phyloP scores from a whole-genome alignment of 208 protist species.

The Crithidia expoeki region DNA sequence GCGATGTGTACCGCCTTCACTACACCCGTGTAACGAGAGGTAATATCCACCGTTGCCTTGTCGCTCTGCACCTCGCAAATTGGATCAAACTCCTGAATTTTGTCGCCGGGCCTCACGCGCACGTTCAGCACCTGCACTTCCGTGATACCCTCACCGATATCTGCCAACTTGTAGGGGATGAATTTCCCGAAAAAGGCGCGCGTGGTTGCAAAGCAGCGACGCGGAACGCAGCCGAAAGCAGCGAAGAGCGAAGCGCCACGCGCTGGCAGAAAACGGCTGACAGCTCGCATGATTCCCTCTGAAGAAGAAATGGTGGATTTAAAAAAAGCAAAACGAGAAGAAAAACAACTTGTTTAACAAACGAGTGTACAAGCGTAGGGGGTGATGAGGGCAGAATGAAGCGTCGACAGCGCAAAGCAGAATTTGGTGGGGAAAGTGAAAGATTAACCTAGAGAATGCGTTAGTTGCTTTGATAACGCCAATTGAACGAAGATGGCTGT shows the following conservation, averaged over 20 bases:
- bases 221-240: not conserved
- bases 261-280: slow-evolving; percentile 1
- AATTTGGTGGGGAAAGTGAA: too few relatives aligned
- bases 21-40: slow-evolving; percentile 83
- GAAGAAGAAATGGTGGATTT: too few relatives aligned
- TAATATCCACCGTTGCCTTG: slow-evolving; percentile 95
- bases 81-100: slow-evolving; percentile 91
- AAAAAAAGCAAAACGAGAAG: too few relatives aligned
- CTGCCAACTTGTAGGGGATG: slow-evolving; percentile 89
- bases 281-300: slow-evolving; percentile 16
- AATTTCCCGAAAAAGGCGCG: slow-evolving; percentile 20
- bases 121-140: slow-evolving; percentile 95
- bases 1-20: slow-evolving; percentile 84
- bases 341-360: too few relatives aligned
- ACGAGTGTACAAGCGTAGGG: too few relatives aligned
- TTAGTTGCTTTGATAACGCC: too few relatives aligned
- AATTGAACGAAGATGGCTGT: too few relatives aligned
- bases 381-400: too few relatives aligned
- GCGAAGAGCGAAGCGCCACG: slow-evolving; percentile 4
- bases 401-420: too few relatives aligned
- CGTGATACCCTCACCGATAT: slow-evolving; percentile 96
- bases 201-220: slow-evolving; percentile 19
- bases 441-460: too few relatives aligned
- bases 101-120: slow-evolving; percentile 90
- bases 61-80: slow-evolving; percentile 96